These are phyloP conservation scores for Ganoderma sinense DNA, from an alignment of 1,284 basidiomycete species.

Conservation along the genomic window DNA sequence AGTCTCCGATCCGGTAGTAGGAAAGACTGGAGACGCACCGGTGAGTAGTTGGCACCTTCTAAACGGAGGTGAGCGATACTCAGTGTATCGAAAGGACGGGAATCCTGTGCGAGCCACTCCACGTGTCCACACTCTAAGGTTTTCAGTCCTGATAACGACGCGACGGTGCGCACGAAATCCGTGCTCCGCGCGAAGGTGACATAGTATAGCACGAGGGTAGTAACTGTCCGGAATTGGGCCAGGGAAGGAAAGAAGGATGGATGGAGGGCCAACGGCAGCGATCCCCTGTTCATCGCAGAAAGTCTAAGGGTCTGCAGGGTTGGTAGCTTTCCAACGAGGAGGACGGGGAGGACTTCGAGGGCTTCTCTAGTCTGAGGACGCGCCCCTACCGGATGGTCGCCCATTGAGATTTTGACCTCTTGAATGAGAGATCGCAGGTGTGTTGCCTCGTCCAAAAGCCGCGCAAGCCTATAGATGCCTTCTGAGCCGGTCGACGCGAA, in stretches of 20 bases:
- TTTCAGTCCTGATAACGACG: not conserved
- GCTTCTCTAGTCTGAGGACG: not conserved
- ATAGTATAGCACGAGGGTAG: not conserved
- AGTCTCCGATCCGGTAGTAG: not conserved
- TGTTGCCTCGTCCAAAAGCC: not conserved
- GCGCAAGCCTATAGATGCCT: constrained; percentile 11
- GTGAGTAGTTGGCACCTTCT: not conserved
- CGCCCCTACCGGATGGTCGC: not conserved
- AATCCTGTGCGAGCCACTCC: not conserved
- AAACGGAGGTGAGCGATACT: not conserved
- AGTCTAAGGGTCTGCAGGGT: not conserved
- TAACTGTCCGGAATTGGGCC: not conserved
- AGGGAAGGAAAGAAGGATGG: not conserved
- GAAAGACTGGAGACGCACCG: not conserved
- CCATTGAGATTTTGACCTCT: not conserved
- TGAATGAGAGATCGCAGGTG: not conserved
- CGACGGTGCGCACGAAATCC: not conserved
- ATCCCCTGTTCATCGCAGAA: not conserved
- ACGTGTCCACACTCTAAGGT: not conserved
- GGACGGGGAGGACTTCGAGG: constrained; percentile 8
- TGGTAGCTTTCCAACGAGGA: constrained; percentile 1
- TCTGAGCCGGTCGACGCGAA: constrained; percentile 15
- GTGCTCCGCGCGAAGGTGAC: not conserved
- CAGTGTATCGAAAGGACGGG: not conserved
- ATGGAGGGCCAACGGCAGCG: not conserved